Percentiles rank a stretch among this genome's conserved stretches.
These are phyloP conservation scores for Verticillium longisporum DNA, from an alignment of 2,329 filamentous ascomycete species.

Conservation along the genomic window DNA sequence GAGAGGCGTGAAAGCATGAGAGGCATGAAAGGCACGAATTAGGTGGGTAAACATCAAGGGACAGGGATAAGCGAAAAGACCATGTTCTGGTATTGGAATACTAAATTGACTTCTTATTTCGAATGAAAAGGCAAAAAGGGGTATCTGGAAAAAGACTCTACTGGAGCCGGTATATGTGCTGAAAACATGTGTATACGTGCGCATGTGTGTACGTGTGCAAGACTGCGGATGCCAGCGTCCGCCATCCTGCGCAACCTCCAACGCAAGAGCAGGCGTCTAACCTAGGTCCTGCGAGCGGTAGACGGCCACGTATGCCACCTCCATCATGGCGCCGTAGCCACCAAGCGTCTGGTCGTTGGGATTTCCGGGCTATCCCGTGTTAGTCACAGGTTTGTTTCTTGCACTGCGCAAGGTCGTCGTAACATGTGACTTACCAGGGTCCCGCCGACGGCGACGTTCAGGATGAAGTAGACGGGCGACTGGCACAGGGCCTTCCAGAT, in stretches of 20 bases:
- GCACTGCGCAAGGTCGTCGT: neutral
- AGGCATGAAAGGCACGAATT: too few species aligned
- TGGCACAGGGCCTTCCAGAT: constrained; percentile 37
- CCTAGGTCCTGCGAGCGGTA: constrained; percentile 18
- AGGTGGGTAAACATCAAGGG: neutral
- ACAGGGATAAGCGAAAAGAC: neutral
- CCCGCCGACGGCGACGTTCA: constrained; percentile 42
- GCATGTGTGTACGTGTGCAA: neutral
- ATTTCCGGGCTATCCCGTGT: constrained; percentile 18
- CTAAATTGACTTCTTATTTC: neutral
- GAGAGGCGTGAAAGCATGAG: too few species aligned
- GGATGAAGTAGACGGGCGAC: constrained; percentile 35
- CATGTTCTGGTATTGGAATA: neutral
- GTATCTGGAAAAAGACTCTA: neutral
- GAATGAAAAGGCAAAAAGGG: neutral
- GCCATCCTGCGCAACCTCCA: neutral
- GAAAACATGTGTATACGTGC: neutral
- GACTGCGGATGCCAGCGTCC: neutral
- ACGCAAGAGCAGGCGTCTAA: neutral
- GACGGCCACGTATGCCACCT: constrained; percentile 31
- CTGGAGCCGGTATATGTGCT: neutral
- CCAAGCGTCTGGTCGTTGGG: constrained; percentile 23
- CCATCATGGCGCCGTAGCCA: constrained; percentile 33
- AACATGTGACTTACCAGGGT: constrained; percentile 25
- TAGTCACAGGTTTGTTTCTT: neutral